phyloP scores from a whole-genome alignment of 441 rosid species.

The Breynia disticha region DNA sequence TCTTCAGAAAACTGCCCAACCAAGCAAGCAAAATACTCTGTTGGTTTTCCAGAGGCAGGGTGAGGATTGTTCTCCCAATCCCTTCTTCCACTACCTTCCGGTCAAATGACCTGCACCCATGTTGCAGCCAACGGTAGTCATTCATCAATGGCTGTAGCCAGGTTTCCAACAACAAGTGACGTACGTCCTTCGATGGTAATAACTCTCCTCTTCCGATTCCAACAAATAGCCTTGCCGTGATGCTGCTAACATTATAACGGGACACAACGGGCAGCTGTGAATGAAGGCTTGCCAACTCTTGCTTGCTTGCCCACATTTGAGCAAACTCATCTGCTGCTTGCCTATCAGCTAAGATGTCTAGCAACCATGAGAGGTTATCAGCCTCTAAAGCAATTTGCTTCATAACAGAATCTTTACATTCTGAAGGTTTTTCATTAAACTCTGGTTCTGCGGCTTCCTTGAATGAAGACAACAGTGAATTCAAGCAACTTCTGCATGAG shows the following conservation, averaged over 20 bases:
- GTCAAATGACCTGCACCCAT: constrained; percentile 78
- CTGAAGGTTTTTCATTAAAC: constrained; percentile 15
- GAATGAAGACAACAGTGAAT: constrained; percentile 45
- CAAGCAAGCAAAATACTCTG: constrained; percentile 68
- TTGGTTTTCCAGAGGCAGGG: constrained; percentile 85
- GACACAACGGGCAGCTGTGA: constrained; percentile 53
- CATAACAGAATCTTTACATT: constrained; percentile 35
- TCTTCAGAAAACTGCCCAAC: constrained; percentile 73
- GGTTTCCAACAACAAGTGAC: constrained; percentile 51
- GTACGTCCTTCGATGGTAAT: constrained; percentile 75
- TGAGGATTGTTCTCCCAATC: constrained; percentile 80
- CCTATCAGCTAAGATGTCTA: constrained; percentile 66
- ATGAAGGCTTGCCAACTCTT: constrained; percentile 60
- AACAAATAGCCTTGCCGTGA: constrained; percentile 66
- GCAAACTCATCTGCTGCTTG: constrained; percentile 86
- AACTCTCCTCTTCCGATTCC: constrained; percentile 91
- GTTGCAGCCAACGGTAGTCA: constrained; percentile 89
- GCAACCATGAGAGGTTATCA: constrained; percentile 83
- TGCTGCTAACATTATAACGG: constrained; percentile 78
- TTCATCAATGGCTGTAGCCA: constrained; percentile 89
- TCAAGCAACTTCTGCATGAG: constrained; percentile 58
- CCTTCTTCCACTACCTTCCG: constrained; percentile 92
- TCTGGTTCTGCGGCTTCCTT: constrained; percentile 50
- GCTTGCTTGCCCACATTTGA: constrained; percentile 63
- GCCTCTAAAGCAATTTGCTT: constrained; percentile 74